Percentiles rank a stretch among this genome's conserved stretches.
Evolutionary conservation across 345 rosid genomes (phyloP).

Genomic region (Aegle marmelos): DNA sequence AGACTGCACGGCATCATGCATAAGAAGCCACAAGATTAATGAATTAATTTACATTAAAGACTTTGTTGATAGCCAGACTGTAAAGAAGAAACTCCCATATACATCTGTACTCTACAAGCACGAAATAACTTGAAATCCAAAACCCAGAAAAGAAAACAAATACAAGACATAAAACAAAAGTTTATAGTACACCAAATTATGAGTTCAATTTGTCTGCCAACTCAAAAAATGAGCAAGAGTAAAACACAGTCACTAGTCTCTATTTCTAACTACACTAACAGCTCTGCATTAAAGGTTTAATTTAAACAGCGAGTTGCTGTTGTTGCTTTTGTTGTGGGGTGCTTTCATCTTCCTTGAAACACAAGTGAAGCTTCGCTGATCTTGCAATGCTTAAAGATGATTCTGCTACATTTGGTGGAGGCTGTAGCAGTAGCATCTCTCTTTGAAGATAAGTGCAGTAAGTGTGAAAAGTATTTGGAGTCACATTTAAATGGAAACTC

Average conservation of each 20-base stretch:
- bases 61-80: constrained; percentile 29
- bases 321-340: constrained; percentile 60
- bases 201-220: constrained; percentile 8
- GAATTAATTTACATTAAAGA: constrained; percentile 7
- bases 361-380: constrained; percentile 33
- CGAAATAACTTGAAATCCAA: constrained; percentile 16
- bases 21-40: constrained; percentile 1
- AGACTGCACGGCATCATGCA: constrained; percentile 25
- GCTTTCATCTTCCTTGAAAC: constrained; percentile 67
- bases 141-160: constrained; percentile 16
- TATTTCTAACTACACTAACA: constrained; percentile 28
- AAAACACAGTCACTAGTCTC: constrained; percentile 17
- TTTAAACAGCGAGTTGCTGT: constrained; percentile 61
- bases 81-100: constrained; percentile 28
- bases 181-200: constrained; percentile 10
- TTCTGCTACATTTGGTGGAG: constrained; percentile 26
- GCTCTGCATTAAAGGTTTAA: background rate
- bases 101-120: constrained; percentile 21
- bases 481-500: constrained; percentile 75
- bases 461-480: constrained; percentile 68
- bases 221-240: background rate
- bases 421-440: constrained; percentile 60
- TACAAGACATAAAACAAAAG: constrained; percentile 4
- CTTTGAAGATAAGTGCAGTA: constrained; percentile 65
- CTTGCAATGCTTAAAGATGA: constrained; percentile 28